A percentile compares a stretch with the other conserved stretches of the same genome.
Evolutionary conservation across 345 rosid genomes (phyloP).

Genomic region (Acer campestre): DNA sequence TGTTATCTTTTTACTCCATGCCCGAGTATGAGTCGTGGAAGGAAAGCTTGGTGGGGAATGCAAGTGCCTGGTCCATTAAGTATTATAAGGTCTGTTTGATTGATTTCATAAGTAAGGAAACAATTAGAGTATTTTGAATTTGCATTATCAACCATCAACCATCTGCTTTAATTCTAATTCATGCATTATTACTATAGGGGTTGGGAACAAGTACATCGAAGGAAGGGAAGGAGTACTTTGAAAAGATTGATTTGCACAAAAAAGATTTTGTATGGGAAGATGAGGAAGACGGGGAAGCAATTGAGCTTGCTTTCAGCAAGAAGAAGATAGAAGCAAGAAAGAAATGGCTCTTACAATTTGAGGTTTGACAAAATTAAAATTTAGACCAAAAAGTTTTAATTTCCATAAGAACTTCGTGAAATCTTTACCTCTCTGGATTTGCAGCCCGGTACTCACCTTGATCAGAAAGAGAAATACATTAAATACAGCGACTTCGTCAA

Average conservation of each 20-base stretch:
- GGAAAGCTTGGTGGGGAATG: slow-evolving; percentile 67
- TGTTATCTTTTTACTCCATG: slow-evolving; percentile 79
- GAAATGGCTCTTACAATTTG: slow-evolving; percentile 83
- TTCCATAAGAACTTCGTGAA: not conserved
- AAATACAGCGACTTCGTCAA: slow-evolving; percentile 90
- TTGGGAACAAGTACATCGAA: slow-evolving; percentile 83
- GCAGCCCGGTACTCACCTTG: slow-evolving; percentile 96
- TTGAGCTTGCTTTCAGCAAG: slow-evolving; percentile 97
- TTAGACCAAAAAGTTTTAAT: not conserved
- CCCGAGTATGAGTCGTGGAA: slow-evolving; percentile 91
- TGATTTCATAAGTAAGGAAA: slow-evolving; percentile 6
- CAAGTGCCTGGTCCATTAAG: slow-evolving; percentile 82
- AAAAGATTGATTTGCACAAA: slow-evolving; percentile 57
- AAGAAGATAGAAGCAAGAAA: slow-evolving; percentile 97
- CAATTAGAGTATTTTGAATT: not conserved
- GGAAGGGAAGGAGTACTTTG: slow-evolving; percentile 83
- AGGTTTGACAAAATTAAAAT: slow-evolving; percentile 42
- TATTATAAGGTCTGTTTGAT: slow-evolving; percentile 81
- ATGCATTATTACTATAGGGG: slow-evolving; percentile 52
- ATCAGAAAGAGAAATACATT: slow-evolving; percentile 61
- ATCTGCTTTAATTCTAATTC: not conserved
- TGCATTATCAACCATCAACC: not conserved
- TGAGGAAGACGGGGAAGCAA: slow-evolving; percentile 87
- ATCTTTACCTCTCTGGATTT: slow-evolving; percentile 10
- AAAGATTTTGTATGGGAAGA: slow-evolving; percentile 85